Evolutionary conservation across 352 stramenopile genomes (phyloP).

Genomic region (Pythium scleroteichum): DNA sequence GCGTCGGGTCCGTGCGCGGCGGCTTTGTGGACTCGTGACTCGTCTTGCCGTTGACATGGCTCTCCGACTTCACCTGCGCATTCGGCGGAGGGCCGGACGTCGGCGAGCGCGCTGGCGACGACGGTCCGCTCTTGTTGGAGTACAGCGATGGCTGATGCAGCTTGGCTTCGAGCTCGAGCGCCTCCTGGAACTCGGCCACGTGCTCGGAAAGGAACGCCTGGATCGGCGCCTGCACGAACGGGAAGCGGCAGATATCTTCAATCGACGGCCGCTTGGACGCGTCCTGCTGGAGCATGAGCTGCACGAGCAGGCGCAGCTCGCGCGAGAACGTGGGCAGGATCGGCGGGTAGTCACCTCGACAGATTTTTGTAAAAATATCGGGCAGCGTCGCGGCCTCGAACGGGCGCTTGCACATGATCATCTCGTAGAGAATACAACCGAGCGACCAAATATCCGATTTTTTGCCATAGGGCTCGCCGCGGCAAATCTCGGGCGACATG

Average conservation of each 20-base stretch:
- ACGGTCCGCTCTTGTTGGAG: slow-evolving; percentile 22
- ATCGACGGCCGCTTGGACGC: slow-evolving; percentile 84
- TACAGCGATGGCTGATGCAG: slow-evolving; percentile 82
- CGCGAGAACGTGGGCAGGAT: slow-evolving; percentile 78
- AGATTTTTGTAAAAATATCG: slow-evolving; percentile 90
- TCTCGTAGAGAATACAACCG: slow-evolving; percentile 89
- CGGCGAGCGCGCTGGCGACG: not conserved
- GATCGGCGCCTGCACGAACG: slow-evolving; percentile 83
- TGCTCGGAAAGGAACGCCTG: slow-evolving; percentile 85
- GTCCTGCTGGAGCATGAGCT: slow-evolving; percentile 89
- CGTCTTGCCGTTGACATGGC: slow-evolving; percentile 3
- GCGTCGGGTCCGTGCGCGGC: no score
- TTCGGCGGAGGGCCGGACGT: slow-evolving; percentile 13
- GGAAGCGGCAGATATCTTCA: slow-evolving; percentile 89
- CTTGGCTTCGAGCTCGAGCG: slow-evolving; percentile 85
- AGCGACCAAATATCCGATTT: slow-evolving; percentile 91
- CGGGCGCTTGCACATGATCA: slow-evolving; percentile 85
- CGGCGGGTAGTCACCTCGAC: slow-evolving; percentile 81
- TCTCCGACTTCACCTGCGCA: slow-evolving; percentile 38
- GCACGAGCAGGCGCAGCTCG: slow-evolving; percentile 79
- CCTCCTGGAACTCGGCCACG: slow-evolving; percentile 84
- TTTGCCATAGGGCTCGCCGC: slow-evolving; percentile 85
- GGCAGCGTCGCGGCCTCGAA: slow-evolving; percentile 83
- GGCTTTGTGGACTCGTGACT: no score
- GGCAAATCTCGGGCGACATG: slow-evolving; percentile 90